phyloP scores from a whole-genome alignment of 2,329 filamentous ascomycete genomes.

The Colletotrichum sp. region DNA sequence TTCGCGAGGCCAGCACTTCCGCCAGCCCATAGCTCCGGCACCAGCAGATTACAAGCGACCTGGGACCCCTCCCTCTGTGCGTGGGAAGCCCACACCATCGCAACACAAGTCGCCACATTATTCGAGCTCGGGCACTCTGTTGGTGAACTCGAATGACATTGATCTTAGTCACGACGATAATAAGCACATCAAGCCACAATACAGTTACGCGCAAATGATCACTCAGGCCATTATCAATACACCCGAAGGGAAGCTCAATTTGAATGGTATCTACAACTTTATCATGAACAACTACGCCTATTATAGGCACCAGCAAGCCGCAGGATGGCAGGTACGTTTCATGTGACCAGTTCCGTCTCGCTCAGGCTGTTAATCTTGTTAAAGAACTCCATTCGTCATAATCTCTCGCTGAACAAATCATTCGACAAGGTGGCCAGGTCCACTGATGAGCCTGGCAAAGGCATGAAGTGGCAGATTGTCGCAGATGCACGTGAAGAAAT shows the following conservation, averaged over 20 bases:
- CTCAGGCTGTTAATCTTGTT: constrained; percentile 26
- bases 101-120: constrained; percentile 44
- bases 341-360: neutral
- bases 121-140: constrained; percentile 42
- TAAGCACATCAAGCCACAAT: constrained; percentile 92
- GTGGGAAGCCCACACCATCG: constrained; percentile 32
- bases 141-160: constrained; percentile 61
- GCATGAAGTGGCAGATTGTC: constrained; percentile 98
- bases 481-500: constrained; percentile 87
- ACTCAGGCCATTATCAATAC: constrained; percentile 93
- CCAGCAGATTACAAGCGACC: constrained; percentile 66
- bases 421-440: constrained; percentile 93
- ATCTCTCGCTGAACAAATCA: constrained; percentile 90
- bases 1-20: constrained; percentile 28
- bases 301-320: constrained; percentile 78
- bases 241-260: constrained; percentile 84
- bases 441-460: constrained; percentile 95
- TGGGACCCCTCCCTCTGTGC: constrained; percentile 62
- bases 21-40: constrained; percentile 60
- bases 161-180: constrained; percentile 84
- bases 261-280: constrained; percentile 92
- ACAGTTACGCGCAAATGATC: constrained; percentile 96
- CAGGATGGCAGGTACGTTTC: constrained; percentile 84
- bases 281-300: constrained; percentile 93
- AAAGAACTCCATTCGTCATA: constrained; percentile 95